phyloP scores from a whole-genome alignment of 2,329 filamentous ascomycete genomes.

The Paecilomyces formosus region DNA sequence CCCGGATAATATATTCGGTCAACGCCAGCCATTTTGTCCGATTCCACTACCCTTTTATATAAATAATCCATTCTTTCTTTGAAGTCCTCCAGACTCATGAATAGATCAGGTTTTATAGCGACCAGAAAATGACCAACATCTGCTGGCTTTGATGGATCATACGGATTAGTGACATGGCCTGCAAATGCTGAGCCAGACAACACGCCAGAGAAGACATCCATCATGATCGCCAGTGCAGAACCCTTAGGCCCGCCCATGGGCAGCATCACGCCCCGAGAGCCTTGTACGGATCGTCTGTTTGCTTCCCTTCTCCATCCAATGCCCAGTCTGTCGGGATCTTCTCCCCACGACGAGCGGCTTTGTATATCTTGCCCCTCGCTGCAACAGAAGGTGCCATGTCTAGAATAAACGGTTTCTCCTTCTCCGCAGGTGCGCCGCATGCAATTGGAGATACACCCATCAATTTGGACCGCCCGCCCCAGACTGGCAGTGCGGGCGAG shows the following conservation, averaged over 20 bases:
- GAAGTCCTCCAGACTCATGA: constrained; percentile 64
- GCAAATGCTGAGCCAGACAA: constrained; percentile 72
- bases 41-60: constrained; percentile 46
- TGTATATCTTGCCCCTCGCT: constrained; percentile 40
- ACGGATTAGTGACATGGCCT: constrained; percentile 67
- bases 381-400: constrained; percentile 42
- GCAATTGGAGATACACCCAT: constrained; percentile 68
- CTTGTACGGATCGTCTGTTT: constrained; percentile 62
- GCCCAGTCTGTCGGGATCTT: constrained; percentile 56
- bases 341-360: constrained; percentile 35
- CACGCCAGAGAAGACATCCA: constrained; percentile 79
- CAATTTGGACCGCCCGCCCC: constrained; percentile 60
- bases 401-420: constrained; percentile 50
- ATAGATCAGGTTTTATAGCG: constrained; percentile 65
- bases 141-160: constrained; percentile 60
- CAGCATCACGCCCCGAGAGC: constrained; percentile 73
- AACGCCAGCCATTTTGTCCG: constrained; percentile 46
- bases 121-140: constrained; percentile 70
- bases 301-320: constrained; percentile 60
- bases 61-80: constrained; percentile 52
- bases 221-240: constrained; percentile 70
- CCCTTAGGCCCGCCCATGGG: constrained; percentile 83
- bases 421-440: constrained; percentile 63
- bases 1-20: constrained; percentile 52
- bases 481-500: constrained; percentile 64